These are phyloP conservation scores for Boechera retrofracta DNA, from an alignment of 345 rosid species.

Conservation along the genomic window DNA sequence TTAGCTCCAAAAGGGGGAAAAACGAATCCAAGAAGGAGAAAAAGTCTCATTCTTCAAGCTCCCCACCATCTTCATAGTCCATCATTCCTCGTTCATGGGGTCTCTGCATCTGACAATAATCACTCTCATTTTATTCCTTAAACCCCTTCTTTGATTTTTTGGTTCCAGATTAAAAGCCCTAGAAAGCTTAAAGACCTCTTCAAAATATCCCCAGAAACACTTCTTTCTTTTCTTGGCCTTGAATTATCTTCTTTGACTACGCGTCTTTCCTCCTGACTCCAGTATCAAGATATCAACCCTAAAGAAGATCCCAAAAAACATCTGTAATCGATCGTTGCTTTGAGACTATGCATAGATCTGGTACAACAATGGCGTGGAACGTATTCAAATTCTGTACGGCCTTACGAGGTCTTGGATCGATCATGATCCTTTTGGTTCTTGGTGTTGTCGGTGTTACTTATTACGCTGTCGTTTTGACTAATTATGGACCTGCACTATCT, in stretches of 20 bases:
- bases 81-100: slow-evolving; percentile 10
- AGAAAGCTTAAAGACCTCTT: background rate
- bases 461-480: slow-evolving; percentile 76
- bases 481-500: slow-evolving; percentile 63
- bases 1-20: slow-evolving; percentile 29
- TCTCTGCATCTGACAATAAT: slow-evolving; percentile 20
- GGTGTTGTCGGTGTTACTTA: slow-evolving; percentile 83
- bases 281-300: slow-evolving; percentile 11
- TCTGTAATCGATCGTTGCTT: slow-evolving; percentile 29
- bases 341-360: slow-evolving; percentile 74
- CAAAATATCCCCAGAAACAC: background rate
- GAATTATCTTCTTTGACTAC: slow-evolving; percentile 5
- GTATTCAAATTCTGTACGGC: slow-evolving; percentile 83
- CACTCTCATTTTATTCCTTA: slow-evolving; percentile 24
- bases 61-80: background rate
- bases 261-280: slow-evolving; percentile 18
- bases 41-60: slow-evolving; percentile 37
- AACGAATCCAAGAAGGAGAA: slow-evolving; percentile 24
- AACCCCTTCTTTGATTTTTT: slow-evolving; percentile 12
- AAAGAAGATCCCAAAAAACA: background rate
- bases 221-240: background rate
- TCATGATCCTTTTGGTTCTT: slow-evolving; percentile 76
- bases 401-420: slow-evolving; percentile 71
- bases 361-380: slow-evolving; percentile 82
- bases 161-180: slow-evolving; percentile 8